Evolutionary conservation across 495 filamentous ascomycete genomes (phyloP).

Genomic region (Aspergillus avenaceus): DNA sequence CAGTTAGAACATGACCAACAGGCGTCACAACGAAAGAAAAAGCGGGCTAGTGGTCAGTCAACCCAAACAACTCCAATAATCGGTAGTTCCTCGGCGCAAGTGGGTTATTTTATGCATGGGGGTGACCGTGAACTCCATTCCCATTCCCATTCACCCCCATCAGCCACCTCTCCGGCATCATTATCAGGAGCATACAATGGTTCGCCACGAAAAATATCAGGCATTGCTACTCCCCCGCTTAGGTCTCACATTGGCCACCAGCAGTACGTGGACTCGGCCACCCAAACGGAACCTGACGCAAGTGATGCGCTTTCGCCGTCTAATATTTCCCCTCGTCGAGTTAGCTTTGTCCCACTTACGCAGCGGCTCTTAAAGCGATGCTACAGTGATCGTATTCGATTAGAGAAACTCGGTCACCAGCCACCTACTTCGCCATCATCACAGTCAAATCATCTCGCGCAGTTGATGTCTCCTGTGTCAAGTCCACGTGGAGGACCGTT

Average conservation of each 20-base stretch:
- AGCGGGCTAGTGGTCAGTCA: constrained; percentile 42
- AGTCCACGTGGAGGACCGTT: constrained; percentile 3
- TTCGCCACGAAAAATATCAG: constrained; percentile 31
- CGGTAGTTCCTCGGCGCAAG: constrained; percentile 13
- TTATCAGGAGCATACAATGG: constrained; percentile 14
- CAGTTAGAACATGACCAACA: constrained; percentile 53
- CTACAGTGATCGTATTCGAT: constrained; percentile 34
- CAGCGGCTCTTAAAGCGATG: constrained; percentile 43
- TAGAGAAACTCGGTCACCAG: constrained; percentile 23
- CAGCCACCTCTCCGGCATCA: constrained; percentile 15
- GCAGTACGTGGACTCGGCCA: constrained; percentile 41
- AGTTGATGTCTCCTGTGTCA: constrained; percentile 1
- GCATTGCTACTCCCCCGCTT: constrained; percentile 23
- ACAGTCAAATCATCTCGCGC: constrained; percentile 2
- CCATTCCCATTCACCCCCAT: constrained; percentile 28
- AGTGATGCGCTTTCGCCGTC: constrained; percentile 22
- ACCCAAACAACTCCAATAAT: constrained; percentile 27
- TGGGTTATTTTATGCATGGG: constrained; percentile 9
- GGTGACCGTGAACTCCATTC: constrained; percentile 9
- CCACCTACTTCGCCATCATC: constrained; percentile 9
- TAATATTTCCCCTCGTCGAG: constrained; percentile 11
- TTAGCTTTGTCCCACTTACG: constrained; percentile 33
- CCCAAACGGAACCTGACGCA: constrained; percentile 42
- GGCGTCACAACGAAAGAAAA: constrained; percentile 38
- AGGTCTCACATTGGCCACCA: constrained; percentile 23